These are phyloP conservation scores for Kernera saxatilis DNA, from an alignment of 345 rosid species.

Conservation along the genomic window DNA sequence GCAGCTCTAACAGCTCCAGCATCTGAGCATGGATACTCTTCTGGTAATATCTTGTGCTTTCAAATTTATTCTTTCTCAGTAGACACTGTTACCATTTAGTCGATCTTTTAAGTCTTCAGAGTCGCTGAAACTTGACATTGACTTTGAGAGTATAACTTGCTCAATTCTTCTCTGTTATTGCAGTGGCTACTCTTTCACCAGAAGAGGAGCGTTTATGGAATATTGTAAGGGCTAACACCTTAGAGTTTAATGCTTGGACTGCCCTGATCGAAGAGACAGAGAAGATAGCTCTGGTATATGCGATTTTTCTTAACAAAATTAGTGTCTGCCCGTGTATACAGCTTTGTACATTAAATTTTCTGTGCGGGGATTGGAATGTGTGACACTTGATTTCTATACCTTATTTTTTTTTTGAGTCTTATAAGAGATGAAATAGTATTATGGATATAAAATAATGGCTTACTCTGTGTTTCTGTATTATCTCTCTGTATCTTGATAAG, in stretches of 20 bases:
- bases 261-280: conserved; percentile 83
- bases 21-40: neutral
- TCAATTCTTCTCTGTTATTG: neutral
- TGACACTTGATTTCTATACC: neutral
- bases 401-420: neutral
- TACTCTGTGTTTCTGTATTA: neutral
- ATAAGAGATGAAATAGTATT: neutral
- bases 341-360: neutral
- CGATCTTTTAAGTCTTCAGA: neutral
- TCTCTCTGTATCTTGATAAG: neutral
- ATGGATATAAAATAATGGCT: neutral
- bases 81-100: neutral
- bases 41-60: neutral
- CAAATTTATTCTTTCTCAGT: neutral
- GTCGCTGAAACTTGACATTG: neutral
- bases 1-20: neutral
- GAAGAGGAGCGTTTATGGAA: conserved; percentile 93
- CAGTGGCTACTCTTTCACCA: conserved; percentile 48
- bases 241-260: conserved; percentile 91
- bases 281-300: conserved; percentile 71
- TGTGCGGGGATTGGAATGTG: neutral
- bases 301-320: neutral
- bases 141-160: neutral
- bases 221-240: conserved; percentile 64
- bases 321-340: neutral